Base-by-base conservation (phyloP, 495 filamentous ascomycete genomes). In the Hamigera avellanea region DNA sequence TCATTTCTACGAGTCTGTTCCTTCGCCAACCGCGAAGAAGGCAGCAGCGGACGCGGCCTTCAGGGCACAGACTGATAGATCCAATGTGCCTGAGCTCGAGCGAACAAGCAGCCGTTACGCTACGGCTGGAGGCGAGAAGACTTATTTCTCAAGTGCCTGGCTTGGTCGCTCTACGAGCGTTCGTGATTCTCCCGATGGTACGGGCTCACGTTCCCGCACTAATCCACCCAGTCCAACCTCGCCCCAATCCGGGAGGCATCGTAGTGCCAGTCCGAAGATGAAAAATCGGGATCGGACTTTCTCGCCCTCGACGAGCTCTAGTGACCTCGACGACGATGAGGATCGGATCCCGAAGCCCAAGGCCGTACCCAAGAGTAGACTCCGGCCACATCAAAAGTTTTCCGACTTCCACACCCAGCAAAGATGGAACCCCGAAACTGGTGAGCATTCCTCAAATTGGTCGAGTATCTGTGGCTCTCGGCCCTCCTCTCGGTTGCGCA, bases 71-170 rank as follows among this genome's bases (percentile, higher is more conserved):
- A 29, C 50, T 13, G 45, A 53, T 8, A 41, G 49, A 5, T 36
- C 48, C 4, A 41, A 42, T 12, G 41, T 52, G 9, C 57, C 64
- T 8, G 64, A 64, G 2, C 53, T 53, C 40, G 54, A 63, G 28
- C 70, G 83, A 8, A 56, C 70, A 16, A 76, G 83, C 37, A 81
- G 78, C 6, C 75, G 78, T 0, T 91, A 93, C 49, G 69, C 75
- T 25, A 72, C 68, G 2, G 56, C 72, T 19, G 72, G 75, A 34
- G 83, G 83, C 12, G 86, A 91, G 49, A 82, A 71, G 62, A 80
- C 75, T 0, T 66, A 68, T 41, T 62, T 76, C 39, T 56, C 56
- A 6, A 64, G 56, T 41, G 54, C 63, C 17, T 54, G 52, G 13
- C 43, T 76, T 10, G 52, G 56, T 8, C 61, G 67, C 28, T 66